Evolutionary conservation across 129 eudicot genomes (phyloP), one percentile per base, ranked within the genome.

Genomic region (Arctium lappa): DNA sequence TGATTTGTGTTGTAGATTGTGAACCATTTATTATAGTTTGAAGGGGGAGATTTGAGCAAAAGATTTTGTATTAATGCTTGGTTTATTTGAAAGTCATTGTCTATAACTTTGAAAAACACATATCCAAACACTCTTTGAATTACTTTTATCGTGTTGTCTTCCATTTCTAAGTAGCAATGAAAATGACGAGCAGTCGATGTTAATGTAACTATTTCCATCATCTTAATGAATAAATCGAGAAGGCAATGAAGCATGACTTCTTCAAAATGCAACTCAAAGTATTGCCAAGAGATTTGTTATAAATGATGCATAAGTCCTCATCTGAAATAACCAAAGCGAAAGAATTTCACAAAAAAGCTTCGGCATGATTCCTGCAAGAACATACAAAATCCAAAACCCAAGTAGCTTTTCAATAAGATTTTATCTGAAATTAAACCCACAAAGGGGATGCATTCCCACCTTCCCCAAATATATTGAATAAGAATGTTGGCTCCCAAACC

Each of bases 401-500:
- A 65, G 7, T 66, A 15, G 63, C 6, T 37, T 18, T 46, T 29
- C 44, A 37, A 29, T 7, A 74, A 5, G 50, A 32, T 36, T 8
- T 72, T 36, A 13, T 42, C 10, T 34, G 16, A 16, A 2, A 33
- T 22, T 22, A 22, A 18, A 75, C 32, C 11, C 30, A 7, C 4
- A 77, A 68, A 65, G 12, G 33, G 44, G 50, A 44, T 15, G 66
- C 56, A 74, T 60, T 32, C 31, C 15, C 78, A 92, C 97, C 92
- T 90, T 88, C 32, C 94, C 97, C 76, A 92, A 22, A 22, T 22
- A 22, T 22, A 22, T 22, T 22, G 27, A 22, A 22, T 22, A 22
- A 22, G 94, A 83, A 92, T 86, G 71, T 90, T 92, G 69, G 92
- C 94, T 75, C 97, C 92, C 80, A 92, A 92, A 73, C 97, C 92